Conservation (phyloP, 1,139 yeast species). For the Debaryomyces singareniensis region DNA sequence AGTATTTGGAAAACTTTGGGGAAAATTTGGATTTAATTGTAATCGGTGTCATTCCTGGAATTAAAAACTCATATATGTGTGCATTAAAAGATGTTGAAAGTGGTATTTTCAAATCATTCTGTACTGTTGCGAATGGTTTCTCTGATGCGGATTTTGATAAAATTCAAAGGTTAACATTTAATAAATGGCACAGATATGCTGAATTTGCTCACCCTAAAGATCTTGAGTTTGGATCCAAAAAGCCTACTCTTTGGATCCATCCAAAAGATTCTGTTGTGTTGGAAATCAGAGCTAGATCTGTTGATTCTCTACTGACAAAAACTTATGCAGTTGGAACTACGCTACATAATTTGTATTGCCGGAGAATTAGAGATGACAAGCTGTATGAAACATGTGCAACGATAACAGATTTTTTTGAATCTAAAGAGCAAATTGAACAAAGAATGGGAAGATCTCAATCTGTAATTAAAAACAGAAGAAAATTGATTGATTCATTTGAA, state of each 20-base stretch:
- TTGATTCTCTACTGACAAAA: slow-evolving; percentile 42
- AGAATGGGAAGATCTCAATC: slow-evolving; percentile 22
- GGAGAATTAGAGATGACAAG: slow-evolving; percentile 65
- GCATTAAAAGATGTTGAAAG: slow-evolving; percentile 46
- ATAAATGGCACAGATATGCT: slow-evolving; percentile 52
- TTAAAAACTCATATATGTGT: slow-evolving; percentile 70
- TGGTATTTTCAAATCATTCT: slow-evolving; percentile 48
- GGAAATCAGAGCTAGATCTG: slow-evolving; percentile 80
- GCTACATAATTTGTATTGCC: slow-evolving; percentile 70
- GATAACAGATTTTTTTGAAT: slow-evolving; percentile 42
- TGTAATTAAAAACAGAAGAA: slow-evolving; percentile 16
- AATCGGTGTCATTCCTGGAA: slow-evolving; percentile 71
- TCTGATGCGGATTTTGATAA: slow-evolving; percentile 53
- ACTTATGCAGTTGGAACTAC: slow-evolving; percentile 65
- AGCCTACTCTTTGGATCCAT: slow-evolving; percentile 72
- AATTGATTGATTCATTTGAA: slow-evolving; percentile 8
- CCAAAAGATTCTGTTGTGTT: slow-evolving; percentile 74
- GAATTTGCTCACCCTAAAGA: slow-evolving; percentile 31
- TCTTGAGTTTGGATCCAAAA: slow-evolving; percentile 51
- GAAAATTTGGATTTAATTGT: slow-evolving; percentile 77
- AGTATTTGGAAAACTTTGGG: slow-evolving; percentile 79
- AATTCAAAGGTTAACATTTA: slow-evolving; percentile 52
- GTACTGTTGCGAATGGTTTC: slow-evolving; percentile 83
- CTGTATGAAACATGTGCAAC: slow-evolving; percentile 50
- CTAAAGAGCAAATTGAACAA: slow-evolving; percentile 23